Evolutionary conservation across 805 yeast genomes (phyloP).

Genomic region (Wickerhamomyces strasburgensis): DNA sequence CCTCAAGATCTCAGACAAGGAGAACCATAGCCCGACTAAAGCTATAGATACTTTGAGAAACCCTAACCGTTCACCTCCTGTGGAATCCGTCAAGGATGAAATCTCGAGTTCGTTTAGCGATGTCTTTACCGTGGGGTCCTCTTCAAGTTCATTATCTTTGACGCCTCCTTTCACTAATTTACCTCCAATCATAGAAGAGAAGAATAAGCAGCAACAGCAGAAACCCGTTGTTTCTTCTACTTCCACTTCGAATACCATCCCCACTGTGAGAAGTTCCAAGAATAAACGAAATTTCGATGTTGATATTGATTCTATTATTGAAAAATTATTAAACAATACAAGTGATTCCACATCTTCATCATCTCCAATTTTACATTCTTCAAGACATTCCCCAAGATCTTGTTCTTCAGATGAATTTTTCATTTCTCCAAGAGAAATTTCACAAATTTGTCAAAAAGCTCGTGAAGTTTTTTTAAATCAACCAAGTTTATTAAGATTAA

Average conservation of each 20-base stretch:
- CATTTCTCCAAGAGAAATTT: conserved; percentile 51
- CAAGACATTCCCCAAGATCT: conserved; percentile 16
- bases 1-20: conserved; percentile 13
- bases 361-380: conserved; percentile 11
- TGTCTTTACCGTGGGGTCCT: conserved; percentile 21
- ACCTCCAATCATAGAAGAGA: conserved; percentile 24
- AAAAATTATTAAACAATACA: conserved; percentile 39
- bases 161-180: conserved; percentile 19
- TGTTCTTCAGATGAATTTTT: conserved; percentile 17
- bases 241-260: too few relatives aligned
- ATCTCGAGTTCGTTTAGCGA: conserved; percentile 26
- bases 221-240: too few relatives aligned
- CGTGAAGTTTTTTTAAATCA: conserved; percentile 85
- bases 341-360: conserved; percentile 3
- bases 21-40: background rate
- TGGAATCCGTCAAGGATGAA: conserved; percentile 11
- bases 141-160: conserved; percentile 21
- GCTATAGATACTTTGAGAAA: background rate
- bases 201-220: background rate
- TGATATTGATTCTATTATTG: conserved; percentile 61
- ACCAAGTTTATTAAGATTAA: conserved; percentile 81
- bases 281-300: conserved; percentile 20
- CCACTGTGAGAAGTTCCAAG: conserved; percentile 1
- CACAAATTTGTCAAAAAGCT: conserved; percentile 77
- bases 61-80: background rate